Base-by-base conservation (phyloP, 352 stramenopile genomes). In the Globisporangium recalcitrans region DNA sequence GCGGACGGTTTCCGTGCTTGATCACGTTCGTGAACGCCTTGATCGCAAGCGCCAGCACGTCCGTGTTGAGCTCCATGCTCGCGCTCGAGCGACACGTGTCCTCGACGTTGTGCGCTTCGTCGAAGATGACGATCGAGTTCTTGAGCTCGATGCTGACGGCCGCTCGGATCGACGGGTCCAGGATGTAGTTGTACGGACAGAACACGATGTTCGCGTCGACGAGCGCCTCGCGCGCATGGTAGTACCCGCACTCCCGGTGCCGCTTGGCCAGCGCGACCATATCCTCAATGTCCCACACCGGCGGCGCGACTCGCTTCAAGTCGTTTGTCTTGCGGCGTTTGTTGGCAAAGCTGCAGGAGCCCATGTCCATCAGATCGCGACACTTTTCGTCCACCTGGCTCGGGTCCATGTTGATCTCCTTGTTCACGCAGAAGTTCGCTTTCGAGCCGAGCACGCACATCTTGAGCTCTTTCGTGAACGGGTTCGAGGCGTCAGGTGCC, bases 21-120 rank as follows among this genome's bases (percentile, higher is more conserved):
- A 90, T 90, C 21, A 90, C 80, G 42, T 73, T 61, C 48, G 48
- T 71, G 59, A 95, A 91, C 9, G 82, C 80, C 24, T 75, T 82
- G 44, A 87, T 86, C 9, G 82, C 81, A 0, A 72, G 58, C 4
- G 56, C 68, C 8, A 95, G 62, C 1, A 70, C 60, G 8, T 90
- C 74, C 0, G 59, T 71, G 13, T 72, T 91, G 19, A 96, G 60
- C 62, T 96, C 86, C 13, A 90, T 63, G 59, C 84, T 94, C 19
- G 86, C 86, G 47, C 79, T 82, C 13, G 80, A 85, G 11, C 85
- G 85, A 36, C 84, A 95, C 21, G 86, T 92, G 60, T 95, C 86
- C 64, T 96, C 87, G 31, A 95, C 83, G 48, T 96, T 96, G 63
- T 96, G 87, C 2, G 86, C 87, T 58, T 96, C 87, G 38, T 96